Percentiles rank a stretch among this genome's conserved stretches.
Conservation (phyloP, 805 yeast species). For the Metschnikowia lochheadii region DNA sequence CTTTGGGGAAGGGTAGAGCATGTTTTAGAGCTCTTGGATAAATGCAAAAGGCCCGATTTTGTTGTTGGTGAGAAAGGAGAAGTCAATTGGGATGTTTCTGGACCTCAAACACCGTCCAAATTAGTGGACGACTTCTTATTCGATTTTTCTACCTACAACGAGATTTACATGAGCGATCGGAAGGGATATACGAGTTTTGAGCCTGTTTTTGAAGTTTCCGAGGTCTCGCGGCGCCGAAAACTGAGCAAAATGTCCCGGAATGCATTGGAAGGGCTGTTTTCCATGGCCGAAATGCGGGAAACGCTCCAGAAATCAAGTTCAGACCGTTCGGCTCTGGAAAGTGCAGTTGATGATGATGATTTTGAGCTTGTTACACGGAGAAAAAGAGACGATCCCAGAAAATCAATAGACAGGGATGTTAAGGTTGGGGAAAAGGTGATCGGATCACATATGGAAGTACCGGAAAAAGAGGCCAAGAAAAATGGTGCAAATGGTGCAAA, state of each 20-base stretch:
- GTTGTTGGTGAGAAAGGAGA: constrained; percentile 17
- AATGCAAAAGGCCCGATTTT: constrained; percentile 25
- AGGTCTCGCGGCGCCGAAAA: constrained; percentile 16
- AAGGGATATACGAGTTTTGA: constrained; percentile 32
- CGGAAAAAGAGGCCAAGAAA: background rate
- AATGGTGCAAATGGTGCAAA: no score
- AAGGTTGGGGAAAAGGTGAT: no score
- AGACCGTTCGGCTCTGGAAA: background rate
- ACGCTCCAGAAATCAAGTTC: background rate
- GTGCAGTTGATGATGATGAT: constrained; percentile 20
- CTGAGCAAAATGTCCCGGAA: constrained; percentile 21
- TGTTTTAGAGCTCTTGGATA: constrained; percentile 24
- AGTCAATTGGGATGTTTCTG: constrained; percentile 6
- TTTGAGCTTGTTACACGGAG: constrained; percentile 20
- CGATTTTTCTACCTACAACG: constrained; percentile 22
- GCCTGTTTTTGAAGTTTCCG: constrained; percentile 30
- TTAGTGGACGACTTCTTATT: constrained; percentile 18
- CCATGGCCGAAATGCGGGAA: background rate
- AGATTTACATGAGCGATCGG: constrained; percentile 31
- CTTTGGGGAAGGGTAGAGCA: constrained; percentile 25
- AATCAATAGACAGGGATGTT: background rate
- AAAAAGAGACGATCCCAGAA: background rate
- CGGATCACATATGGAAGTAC: background rate
- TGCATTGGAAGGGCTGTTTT: background rate
- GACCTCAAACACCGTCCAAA: background rate